Evolutionary conservation across 2,329 filamentous ascomycete genomes (phyloP).

Genomic region (Fusarium scirpi): DNA sequence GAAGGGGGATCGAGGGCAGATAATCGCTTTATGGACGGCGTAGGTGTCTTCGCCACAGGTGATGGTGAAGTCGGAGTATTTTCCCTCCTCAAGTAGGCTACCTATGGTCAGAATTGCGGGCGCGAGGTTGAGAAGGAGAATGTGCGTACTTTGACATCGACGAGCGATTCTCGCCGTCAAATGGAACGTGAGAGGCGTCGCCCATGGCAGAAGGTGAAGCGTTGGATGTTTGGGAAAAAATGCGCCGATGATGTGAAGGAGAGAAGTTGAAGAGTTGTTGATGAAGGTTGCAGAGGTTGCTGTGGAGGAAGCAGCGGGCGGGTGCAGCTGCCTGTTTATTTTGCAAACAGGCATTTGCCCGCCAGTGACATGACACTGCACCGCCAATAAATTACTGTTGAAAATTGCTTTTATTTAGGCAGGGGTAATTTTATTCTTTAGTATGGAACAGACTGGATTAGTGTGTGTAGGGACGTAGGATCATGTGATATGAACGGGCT

Average conservation of each 20-base stretch:
- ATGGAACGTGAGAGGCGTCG: rapidly evolving
- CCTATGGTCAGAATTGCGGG: rapidly evolving
- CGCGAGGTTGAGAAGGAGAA: rapidly evolving
- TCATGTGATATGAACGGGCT: rapidly evolving
- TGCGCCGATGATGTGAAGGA: neutral
- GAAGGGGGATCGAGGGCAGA: neutral
- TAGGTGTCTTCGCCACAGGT: rapidly evolving
- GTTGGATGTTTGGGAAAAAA: rapidly evolving
- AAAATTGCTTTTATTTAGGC: rapidly evolving
- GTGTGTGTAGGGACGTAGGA: rapidly evolving
- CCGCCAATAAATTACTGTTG: neutral
- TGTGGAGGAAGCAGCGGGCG: neutral
- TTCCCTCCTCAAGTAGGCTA: neutral
- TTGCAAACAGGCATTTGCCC: neutral
- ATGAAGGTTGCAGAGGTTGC: neutral
- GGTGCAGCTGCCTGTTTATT: neutral
- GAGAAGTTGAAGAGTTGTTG: neutral
- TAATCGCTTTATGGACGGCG: neutral
- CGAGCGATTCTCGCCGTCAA: neutral
- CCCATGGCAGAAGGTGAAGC: neutral
- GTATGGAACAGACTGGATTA: neutral
- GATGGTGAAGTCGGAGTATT: neutral
- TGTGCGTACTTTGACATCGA: neutral
- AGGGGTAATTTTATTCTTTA: rapidly evolving
- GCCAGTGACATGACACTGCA: neutral